Base-by-base conservation (phyloP, 129 eudicot genomes). In the Helianthus tuberosus region DNA sequence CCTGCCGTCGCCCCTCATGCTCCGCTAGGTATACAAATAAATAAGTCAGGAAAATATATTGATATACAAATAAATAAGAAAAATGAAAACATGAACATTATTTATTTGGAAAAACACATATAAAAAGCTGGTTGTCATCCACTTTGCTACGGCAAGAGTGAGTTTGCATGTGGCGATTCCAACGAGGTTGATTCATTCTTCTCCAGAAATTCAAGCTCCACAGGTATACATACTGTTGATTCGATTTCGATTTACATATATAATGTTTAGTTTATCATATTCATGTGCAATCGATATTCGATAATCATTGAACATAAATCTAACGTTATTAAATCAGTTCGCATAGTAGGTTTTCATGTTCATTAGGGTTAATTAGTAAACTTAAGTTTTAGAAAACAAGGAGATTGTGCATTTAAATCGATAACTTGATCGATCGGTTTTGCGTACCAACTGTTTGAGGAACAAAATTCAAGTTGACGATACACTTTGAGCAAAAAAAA, bases 151-250 rank as follows among this genome's bases (percentile, higher is more conserved):
- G 48, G 36, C 29, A 13, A 27, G 71, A 38, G 52, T 71, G 65
- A 54, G 54, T 23, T 32, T 74, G 69, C 78, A 74, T 36, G 78
- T 25, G 51, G 35, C 68, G 51, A 17, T 74, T 62, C 71, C 70
- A 12, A 62, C 71, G 63, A 62, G 39, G 14, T 20, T 36, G 48
- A 58, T 15, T 63, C 9, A 4, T 62, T 62, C 60, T 8, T 48
- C 70, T 62, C 71, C 78, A 63, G 5, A 20, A 32, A 32, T 49
- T 74, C 71, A 63, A 48, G 16, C 71, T 74, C 51, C 25, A 48
- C 10, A 49, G 70, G 71, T 63, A 74, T 48, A 35, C 16, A 62
- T 50, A 48, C 62, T 11, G 29, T 63, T 39, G 8, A 49, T 48
- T 60, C 44, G 7, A 32, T 60, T 12, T 12, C 62, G 63, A 15